phyloP scores from a whole-genome alignment of 2,329 filamentous ascomycete species.

The Leptographium lundbergii region DNA sequence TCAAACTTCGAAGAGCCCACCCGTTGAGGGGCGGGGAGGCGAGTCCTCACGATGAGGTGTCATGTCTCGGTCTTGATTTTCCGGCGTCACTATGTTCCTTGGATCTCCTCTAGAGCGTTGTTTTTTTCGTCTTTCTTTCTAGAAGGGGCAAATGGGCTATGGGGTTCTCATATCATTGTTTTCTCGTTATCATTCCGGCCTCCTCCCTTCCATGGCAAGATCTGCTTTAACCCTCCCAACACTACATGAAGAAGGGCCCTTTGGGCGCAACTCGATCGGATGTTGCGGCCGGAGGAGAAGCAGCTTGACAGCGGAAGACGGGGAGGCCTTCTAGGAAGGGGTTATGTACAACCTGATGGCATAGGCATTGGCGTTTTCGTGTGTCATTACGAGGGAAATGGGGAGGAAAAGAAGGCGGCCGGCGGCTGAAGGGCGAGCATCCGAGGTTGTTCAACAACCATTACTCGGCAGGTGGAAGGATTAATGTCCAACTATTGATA shows the following conservation, averaged over 20 bases:
- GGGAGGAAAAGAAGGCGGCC: neutral
- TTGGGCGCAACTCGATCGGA: neutral
- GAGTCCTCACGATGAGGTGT: neutral
- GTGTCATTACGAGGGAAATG: neutral
- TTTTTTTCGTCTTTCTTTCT: neutral
- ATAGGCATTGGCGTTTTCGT: neutral
- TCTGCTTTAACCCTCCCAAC: neutral
- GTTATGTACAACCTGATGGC: neutral
- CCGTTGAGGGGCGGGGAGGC: neutral
- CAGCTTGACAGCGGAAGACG: neutral
- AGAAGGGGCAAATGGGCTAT: neutral
- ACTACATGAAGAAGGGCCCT: neutral
- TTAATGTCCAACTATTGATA: neutral
- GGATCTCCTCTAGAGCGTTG: slow-evolving; percentile 1
- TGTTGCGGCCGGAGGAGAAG: neutral
- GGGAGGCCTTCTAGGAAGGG: neutral
- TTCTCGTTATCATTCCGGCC: neutral
- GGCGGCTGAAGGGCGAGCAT: neutral
- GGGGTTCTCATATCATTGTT: neutral
- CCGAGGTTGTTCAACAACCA: neutral
- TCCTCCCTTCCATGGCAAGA: neutral
- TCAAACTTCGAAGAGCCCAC: neutral
- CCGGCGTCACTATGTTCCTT: neutral
- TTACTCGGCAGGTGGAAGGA: neutral
- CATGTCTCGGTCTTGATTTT: neutral